Base-by-base conservation (phyloP, 371 early-diverging fungal species). In the Funneliformis caledonium region DNA sequence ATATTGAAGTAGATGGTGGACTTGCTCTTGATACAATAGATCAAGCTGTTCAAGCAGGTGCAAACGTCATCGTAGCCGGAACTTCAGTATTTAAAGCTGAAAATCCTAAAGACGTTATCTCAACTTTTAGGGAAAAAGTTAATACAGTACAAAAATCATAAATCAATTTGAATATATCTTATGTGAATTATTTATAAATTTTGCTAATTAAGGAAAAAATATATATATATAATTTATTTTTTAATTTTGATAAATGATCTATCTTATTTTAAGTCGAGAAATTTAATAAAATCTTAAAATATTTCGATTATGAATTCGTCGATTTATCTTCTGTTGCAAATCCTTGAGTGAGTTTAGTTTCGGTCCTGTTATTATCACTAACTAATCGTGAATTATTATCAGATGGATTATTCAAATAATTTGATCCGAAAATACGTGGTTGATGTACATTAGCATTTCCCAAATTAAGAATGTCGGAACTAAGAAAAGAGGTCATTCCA, bases 1-100 rank as follows among this genome's bases (percentile, higher is more conserved):
- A 98, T 83, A 97, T 99, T 81, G 92, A 99, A 86, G 99, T 99
- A 1, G 99, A 99, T 87, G 99, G 99, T 47, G 99, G 99, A 1
- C 85, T 99, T 61, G 93, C 92, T 12, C 83, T 92, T 19, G 92
- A 93, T 56, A 99, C 94, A 64, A 96, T 99, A 83, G 93, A 94
- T 47, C 84, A 86, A 31, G 96, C 96, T 16, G 92, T 95, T 16
- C 87, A 93, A 79, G 97, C 97, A 50, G 99, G 98, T 33, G 99
- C 99, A 22, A 99, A 99, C 87, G 97, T 97, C 16, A 96, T 98
- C 87, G 99, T 99, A n/a, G 95, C 98, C 37, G 99, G 99, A 26
- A 97, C 98, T 16, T 93, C 94, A 22, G 93, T 99, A 47, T 99
- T 98, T 88, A 93, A 94, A 83, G 92, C 96, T 4, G 82, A 88